phyloP scores from a whole-genome alignment of 1,284 basidiomycete genomes.

The Trametes polyzona region DNA sequence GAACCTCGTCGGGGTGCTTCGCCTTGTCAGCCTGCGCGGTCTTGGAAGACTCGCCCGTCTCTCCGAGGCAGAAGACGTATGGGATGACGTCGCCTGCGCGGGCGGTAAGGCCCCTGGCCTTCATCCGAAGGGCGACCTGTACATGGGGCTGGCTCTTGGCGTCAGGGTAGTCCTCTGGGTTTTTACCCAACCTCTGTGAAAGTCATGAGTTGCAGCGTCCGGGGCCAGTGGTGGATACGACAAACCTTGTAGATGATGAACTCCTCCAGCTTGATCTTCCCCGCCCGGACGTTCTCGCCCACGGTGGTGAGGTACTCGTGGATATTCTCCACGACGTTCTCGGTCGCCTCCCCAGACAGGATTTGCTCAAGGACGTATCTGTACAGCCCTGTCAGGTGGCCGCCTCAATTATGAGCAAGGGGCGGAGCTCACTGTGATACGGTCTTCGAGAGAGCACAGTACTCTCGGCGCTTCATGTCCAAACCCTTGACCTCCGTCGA shows the following conservation, averaged over 20 bases:
- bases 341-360: constrained; percentile 89
- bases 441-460: constrained; percentile 89
- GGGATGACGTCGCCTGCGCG: constrained; percentile 93
- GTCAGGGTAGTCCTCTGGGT: constrained; percentile 96
- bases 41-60: constrained; percentile 76
- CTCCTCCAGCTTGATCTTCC: constrained; percentile 85
- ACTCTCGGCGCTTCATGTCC: constrained; percentile 99
- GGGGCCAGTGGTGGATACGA: not conserved
- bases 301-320: constrained; percentile 88
- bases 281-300: constrained; percentile 76
- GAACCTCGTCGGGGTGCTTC: constrained; percentile 92
- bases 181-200: constrained; percentile 85
- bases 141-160: constrained; percentile 96
- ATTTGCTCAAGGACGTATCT: constrained; percentile 92
- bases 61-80: constrained; percentile 90
- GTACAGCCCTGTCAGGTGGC: not conserved
- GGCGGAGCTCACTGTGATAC: constrained; percentile 78
- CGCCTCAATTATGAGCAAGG: no score
- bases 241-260: constrained; percentile 92
- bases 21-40: constrained; percentile 89
- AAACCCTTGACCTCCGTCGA: constrained; percentile 94
- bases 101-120: constrained; percentile 80
- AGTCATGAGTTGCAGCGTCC: not conserved
- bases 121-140: constrained; percentile 93
- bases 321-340: constrained; percentile 88